phyloP scores from a whole-genome alignment of 495 filamentous ascomycete genomes.

The Ascobolus immersus region DNA sequence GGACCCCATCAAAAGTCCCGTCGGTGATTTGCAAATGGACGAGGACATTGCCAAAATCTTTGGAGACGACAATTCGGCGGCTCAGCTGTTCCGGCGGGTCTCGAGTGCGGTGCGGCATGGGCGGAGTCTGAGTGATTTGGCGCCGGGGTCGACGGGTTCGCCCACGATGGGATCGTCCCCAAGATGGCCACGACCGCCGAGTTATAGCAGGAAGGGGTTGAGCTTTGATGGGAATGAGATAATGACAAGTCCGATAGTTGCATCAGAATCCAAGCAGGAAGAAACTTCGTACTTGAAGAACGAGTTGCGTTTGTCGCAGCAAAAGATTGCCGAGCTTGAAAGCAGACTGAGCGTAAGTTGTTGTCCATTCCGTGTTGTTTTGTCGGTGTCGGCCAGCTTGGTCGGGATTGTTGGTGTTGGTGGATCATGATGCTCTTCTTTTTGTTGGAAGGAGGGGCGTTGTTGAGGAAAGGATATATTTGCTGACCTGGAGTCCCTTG shows the following conservation, averaged over 20 bases:
- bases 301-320: conserved; percentile 55
- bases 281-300: conserved; percentile 47
- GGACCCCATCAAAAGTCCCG: conserved; percentile 17
- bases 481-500: too few species aligned
- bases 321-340: conserved; percentile 64
- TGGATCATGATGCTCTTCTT: too few species aligned
- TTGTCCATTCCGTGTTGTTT: conserved; percentile 12
- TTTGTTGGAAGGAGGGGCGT: too few species aligned
- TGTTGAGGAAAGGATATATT: too few species aligned
- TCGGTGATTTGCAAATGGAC: conserved; percentile 65
- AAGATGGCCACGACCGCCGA: conserved; percentile 50
- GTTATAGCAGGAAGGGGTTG: conserved; percentile 36
- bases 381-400: neutral
- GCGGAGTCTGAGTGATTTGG: conserved; percentile 54
- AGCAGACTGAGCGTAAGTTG: conserved; percentile 29
- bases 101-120: conserved; percentile 84
- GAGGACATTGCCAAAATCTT: conserved; percentile 72
- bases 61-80: conserved; percentile 37
- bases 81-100: conserved; percentile 59
- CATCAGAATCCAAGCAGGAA: conserved; percentile 34
- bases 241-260: conserved; percentile 46
- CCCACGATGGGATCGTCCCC: conserved; percentile 11
- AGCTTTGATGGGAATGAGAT: conserved; percentile 32
- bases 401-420: too few species aligned
- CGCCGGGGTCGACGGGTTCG: too few species aligned